Evolutionary conservation across 1,284 basidiomycete genomes (phyloP), one percentile per base, ranked within the genome.

Genomic region (Pyrrhoderma lamaoense): DNA sequence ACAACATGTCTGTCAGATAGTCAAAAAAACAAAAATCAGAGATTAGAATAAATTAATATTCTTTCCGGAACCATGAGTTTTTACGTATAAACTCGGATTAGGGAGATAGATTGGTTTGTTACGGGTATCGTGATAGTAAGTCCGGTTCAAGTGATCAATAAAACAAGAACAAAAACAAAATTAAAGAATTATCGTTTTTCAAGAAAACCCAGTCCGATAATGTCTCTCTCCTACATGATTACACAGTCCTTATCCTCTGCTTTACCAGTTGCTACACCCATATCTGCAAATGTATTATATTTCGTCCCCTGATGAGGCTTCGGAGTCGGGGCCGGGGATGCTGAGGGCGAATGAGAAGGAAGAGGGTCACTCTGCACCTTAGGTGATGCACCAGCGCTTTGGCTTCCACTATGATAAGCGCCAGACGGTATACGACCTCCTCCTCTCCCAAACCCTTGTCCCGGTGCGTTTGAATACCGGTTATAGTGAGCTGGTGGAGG

Each of bases 271-370:
- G 79, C 74, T 60, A 92, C 84, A 0, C 92, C 92, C 92, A 95
- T 94, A 72, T 95, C 93, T 34, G 85, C 87, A 67, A 95, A 96
- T 42, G 90, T 94, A 61, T 84, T 74, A 1, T 89, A 82, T 7
- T 79, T 76, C 57, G 71, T 71, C 38, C 53, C 23, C 43, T 11
- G 50, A 2, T 49, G 14, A 2, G 49, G 36, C 8, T 53, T 56
- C 25, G 35, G 27, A 52, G 16, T 45, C 49, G 18, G 39, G 25
- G 44, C 16, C 18, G 43, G 56, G 16, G 58, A 45, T 22, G 21
- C 42, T 8, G 50, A 52, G 8, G 35, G 45, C 14, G 54, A 31
- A 31, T 47, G 0, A 34, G 34, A 8, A 40, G 19, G 19, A 36
- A 21, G 16, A 2, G 27, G 51, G 39, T 47, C 23, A 19, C 9